Base-by-base conservation (phyloP, 2,329 filamentous ascomycete genomes). In the Basipetospora sp. region DNA sequence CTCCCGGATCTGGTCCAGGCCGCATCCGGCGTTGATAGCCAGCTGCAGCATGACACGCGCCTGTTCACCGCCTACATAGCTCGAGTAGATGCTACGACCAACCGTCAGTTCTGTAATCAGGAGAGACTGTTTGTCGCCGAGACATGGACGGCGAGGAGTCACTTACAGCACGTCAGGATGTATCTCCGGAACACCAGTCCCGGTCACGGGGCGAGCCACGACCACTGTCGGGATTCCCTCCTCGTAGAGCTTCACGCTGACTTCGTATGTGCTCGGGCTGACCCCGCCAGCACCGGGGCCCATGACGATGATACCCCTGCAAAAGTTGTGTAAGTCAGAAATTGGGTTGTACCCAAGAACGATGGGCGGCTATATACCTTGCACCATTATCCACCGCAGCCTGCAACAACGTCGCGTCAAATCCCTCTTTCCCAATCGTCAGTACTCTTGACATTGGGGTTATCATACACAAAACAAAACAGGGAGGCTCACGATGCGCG, bases 401-500 rank as follows among this genome's bases (percentile, higher is more conserved):
- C 25, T 51, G 45, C 45, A 55, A 52, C 35, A 54, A 36, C 0
- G 47, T 48, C 6, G 49, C 48, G 17, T 53, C 52, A 31, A 53
- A 52, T 16, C 54, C 52, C 49, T 55, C 51, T 54, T 35, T 31
- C 11, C 4, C 13, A 30, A 30, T 14, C 28, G 15, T 30, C 28
- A 30, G 15, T 29, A 5, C 18, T 34, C n/a, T n/a, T n/a, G n/a
- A n/a, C n/a, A n/a, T n/a, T n/a, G n/a, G n/a, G n/a, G n/a, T n/a
- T n/a, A n/a, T n/a, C n/a, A n/a, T n/a, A n/a, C n/a, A n/a, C n/a
- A n/a, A n/a, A n/a, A n/a, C n/a, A n/a, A n/a, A n/a, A n/a, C n/a
- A n/a, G n/a, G n/a, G 15, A 15, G 9, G 47, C 51, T 40, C 42
- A 54, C 51, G 59, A 44, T 69, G 61, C 0, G 59, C 54, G 43